Base-by-base conservation (phyloP, 768 basidiomycete species). In the Fistulinella prunicolor region DNA sequence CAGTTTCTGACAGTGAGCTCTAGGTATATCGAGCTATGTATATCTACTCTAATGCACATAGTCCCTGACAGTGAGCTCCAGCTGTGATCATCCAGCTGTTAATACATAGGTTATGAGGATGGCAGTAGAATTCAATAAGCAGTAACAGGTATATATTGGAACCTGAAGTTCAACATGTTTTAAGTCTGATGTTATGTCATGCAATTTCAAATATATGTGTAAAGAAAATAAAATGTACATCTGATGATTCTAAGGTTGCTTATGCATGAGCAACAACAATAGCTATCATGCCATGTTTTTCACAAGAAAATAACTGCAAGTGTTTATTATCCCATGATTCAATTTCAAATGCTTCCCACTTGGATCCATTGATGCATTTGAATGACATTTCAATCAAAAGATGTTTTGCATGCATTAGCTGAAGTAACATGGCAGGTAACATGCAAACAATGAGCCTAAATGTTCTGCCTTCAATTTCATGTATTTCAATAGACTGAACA, bases 301-400 rank as follows among this genome's bases (percentile, higher is more conserved):
- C 30, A 9, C 13, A 8, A 32, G 13, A 12, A 34, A 23, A 39
- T 14, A 41, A 46, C 5, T 4, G 4, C 36, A 38, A 38, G 19
- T 42, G 29, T 2, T 28, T 1, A 29, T 29, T 19, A 6, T 43
- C 37, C 50, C 50, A 51, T 0, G 35, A 22, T 20, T 51, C 30
- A 26, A 51, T 37, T 6, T 51, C 41, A 7, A 51, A 51, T 9
- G 43, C 45, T 16, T 47, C 3, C 41, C 42, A 51, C 22, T 49
- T 29, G n/a, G n/a, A n/a, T 2, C 42, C 38, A 9, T 16, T 28
- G 1, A 43, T 24, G 21, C 29, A 9, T 1, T 51, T 51, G 37
- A 47, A 47, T 20, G 30, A 51, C 28, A 28, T 51, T 7, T 47
- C 32, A 14, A 51, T 51, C 2, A 24, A 51, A 0, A 51, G 9